phyloP scores from a whole-genome alignment of 805 yeast species.

The Hanseniaspora meyeri region DNA sequence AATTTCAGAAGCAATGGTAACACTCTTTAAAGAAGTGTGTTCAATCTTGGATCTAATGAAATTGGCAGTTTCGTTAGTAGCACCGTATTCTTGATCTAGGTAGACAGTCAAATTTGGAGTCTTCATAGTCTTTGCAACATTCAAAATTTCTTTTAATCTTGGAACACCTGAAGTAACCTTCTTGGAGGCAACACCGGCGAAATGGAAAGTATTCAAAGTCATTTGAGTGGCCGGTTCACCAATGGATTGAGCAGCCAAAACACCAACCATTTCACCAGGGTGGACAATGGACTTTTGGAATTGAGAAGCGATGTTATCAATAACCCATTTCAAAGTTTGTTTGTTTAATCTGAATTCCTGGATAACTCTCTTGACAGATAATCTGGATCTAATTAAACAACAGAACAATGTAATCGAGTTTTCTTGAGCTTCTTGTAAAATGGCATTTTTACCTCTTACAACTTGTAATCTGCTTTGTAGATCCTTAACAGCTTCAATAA shows the following conservation, averaged over 20 bases:
- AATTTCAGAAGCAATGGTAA: slow-evolving; percentile 93
- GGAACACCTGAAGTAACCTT: slow-evolving; percentile 96
- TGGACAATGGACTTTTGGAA: slow-evolving; percentile 84
- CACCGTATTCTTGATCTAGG: slow-evolving; percentile 63
- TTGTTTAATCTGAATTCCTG: slow-evolving; percentile 79
- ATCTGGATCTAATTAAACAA: slow-evolving; percentile 81
- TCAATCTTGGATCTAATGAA: slow-evolving; percentile 92
- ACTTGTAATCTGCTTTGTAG: slow-evolving; percentile 59
- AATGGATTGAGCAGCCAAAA: slow-evolving; percentile 91
- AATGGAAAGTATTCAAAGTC: slow-evolving; percentile 95
- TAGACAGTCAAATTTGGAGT: slow-evolving; percentile 99
- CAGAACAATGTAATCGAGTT: slow-evolving; percentile 86
- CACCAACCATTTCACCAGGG: slow-evolving; percentile 98
- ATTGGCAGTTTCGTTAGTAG: slow-evolving; percentile 88
- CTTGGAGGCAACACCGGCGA: slow-evolving; percentile 95
- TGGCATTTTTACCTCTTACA: slow-evolving; percentile 65
- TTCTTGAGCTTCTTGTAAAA: slow-evolving; percentile 74
- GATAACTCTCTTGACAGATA: slow-evolving; percentile 79
- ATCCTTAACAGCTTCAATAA: slow-evolving; percentile 57
- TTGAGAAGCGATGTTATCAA: slow-evolving; percentile 88
- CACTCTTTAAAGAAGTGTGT: slow-evolving; percentile 87
- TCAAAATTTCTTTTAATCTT: slow-evolving; percentile 92
- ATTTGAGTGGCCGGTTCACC: slow-evolving; percentile 98
- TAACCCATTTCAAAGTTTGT: slow-evolving; percentile 87
- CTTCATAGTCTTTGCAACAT: slow-evolving; percentile 95